Evolutionary conservation across 73 alveolate species (phyloP), one percentile per base, ranked within the genome.

Genomic region (Durusdinium trenchii): DNA sequence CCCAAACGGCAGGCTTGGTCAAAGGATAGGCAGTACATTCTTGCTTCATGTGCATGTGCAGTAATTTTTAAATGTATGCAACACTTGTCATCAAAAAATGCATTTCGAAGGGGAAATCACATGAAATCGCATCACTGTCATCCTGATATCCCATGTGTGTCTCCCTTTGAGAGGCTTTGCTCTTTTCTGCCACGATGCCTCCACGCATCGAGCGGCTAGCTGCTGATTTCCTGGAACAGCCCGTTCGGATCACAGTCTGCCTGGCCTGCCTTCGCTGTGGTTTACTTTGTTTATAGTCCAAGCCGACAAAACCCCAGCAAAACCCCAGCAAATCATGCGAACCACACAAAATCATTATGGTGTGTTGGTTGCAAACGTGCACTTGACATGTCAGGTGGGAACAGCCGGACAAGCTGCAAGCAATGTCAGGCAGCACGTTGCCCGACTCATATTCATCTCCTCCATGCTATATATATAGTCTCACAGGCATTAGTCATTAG

Each of bases 131-230:
- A 57, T 57, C 69, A 12, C 18, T 32, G 73, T 23, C n/a, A 60
- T 32, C 73, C 69, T 57, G 69, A 16, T 12, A 57, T n/a, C 3
- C n/a, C 23, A 1, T 51, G 16, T 9, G 85, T 16, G 52, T 1
- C 43, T 36, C n/a, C 85, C 82, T 52, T 69, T 84, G 99, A 71
- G 99, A 99, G 99, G 99, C 99, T 92, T 82, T 99, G 99, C 97
- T 99, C 78, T 99, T 99, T 86, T 93, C 99, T 38, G 99, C 99
- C 43, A 99, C 99, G 45, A 99, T 99, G 99, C 99, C 99, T 51
- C 99, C 99, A 38, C 99, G 99, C 67, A 99, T 99, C 16, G 99
- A 99, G 69, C 99, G 99, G 76, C 95, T 99, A 16, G 99, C 99
- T 75, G 98, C 99, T 67, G 99, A 99, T 18, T 99, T 99, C 78